Evolutionary conservation across 129 eudicot genomes (phyloP), one percentile per base, ranked within the genome.

Genomic region (Solidago caesia): DNA sequence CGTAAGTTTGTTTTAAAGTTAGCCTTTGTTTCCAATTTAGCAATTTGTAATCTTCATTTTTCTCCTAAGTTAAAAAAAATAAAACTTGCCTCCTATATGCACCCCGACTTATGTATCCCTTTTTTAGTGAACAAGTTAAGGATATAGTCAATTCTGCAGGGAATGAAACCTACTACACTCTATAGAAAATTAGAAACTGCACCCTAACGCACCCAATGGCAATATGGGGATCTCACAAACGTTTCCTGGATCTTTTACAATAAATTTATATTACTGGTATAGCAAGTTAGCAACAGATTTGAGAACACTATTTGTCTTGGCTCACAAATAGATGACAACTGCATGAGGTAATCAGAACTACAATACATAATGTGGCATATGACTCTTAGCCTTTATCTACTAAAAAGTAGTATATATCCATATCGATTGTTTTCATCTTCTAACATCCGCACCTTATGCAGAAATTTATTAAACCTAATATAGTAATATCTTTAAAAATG

Each of bases 51-150:
- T 10, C 39, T 65, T 9, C 51, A 67, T 44, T 12, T 52, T 16
- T 12, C 15, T 12, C 15, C 15, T 13, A 16, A 16, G 7, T 52
- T 6, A 52, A 52, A 52, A 2, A 13, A 49, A 52, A 52, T 52
- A 4, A 14, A 12, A 52, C 25, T 15, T 44, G 9, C 48, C 44
- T 58, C 25, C 26, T 47, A 43, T 47, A 43, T 47, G 27, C 8
- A 33, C 70, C 70, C 70, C n/a, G 13, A 7, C 47, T 13, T 44
- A 25, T 25, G 45, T 68, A 68, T 12, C 44, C 60, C 60, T 58
- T 68, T 68, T 26, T 21, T 11, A 15, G 73, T 48, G 44, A 68
- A 68, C 6, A 68, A 13, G 47, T 68, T 9, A 68, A 33, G 42
- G 13, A 68, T 68, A 48, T 12, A 26, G 59, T 47, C 60, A 49